These are phyloP conservation scores for Escovopsis sp. DNA, from an alignment of 2,329 filamentous ascomycete genomes.

Conservation along the genomic window DNA sequence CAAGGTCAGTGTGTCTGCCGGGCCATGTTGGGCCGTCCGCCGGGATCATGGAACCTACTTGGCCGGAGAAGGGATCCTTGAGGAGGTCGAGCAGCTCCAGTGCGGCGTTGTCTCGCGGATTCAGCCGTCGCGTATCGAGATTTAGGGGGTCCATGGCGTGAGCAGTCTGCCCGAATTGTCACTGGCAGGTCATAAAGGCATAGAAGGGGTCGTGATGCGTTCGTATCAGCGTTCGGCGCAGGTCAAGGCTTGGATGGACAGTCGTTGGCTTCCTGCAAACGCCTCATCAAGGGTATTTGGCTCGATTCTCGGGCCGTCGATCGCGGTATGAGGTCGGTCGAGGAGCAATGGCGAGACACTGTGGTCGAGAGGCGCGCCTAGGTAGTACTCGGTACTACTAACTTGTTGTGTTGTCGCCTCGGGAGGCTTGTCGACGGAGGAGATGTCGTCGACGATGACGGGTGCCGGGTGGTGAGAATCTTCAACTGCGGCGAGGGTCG, in stretches of 20 bases:
- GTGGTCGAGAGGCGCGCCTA: too few relatives aligned
- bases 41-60: slow-evolving; percentile 21
- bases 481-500: too few relatives aligned
- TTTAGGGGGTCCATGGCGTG: slow-evolving; percentile 10
- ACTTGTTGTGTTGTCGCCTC: too few relatives aligned
- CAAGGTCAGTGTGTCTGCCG: not conserved
- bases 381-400: too few relatives aligned
- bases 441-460: too few relatives aligned
- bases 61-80: slow-evolving; percentile 33
- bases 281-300: too few relatives aligned
- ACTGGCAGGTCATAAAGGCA: not conserved
- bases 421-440: too few relatives aligned
- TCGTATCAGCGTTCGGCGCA: not conserved
- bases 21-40: not conserved
- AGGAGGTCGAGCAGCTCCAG: slow-evolving; percentile 34
- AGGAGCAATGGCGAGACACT: too few relatives aligned
- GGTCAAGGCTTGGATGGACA: not conserved
- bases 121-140: slow-evolving; percentile 5
- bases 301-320: too few relatives aligned
- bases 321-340: too few relatives aligned
- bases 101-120: slow-evolving; percentile 11
- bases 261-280: not conserved
- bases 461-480: too few relatives aligned
- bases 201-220: not conserved
- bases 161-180: not conserved